These are phyloP conservation scores for Plectranthus barbatus DNA, from an alignment of 257 asterid genomes.

Conservation along the genomic window DNA sequence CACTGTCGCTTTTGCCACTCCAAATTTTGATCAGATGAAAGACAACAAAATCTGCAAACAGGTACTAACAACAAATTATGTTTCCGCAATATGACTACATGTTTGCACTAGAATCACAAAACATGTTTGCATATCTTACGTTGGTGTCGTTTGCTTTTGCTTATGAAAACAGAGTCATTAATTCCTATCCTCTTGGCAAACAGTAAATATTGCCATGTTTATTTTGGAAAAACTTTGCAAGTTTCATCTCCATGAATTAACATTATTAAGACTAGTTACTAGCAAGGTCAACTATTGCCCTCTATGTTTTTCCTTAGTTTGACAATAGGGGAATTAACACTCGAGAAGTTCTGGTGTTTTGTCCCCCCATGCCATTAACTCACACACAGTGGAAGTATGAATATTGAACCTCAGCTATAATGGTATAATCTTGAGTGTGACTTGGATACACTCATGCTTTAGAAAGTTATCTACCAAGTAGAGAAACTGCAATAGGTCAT, in stretches of 20 bases:
- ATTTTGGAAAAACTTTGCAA: not conserved
- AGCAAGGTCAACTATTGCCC: not conserved
- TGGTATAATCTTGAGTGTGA: not conserved
- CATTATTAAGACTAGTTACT: not conserved
- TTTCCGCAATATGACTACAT: not conserved
- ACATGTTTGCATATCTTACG: not conserved
- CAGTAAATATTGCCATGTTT: not conserved
- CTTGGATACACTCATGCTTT: not conserved
- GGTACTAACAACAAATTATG: conserved; percentile 34
- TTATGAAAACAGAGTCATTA: not conserved
- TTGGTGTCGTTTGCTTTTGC: not conserved
- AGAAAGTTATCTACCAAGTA: not conserved
- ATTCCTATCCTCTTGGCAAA: not conserved
- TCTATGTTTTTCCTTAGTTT: not conserved
- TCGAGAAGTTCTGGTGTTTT: not conserved
- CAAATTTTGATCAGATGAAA: conserved; percentile 77
- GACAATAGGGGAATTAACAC: not conserved
- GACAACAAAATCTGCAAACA: conserved; percentile 85
- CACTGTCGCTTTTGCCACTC: conserved; percentile 78
- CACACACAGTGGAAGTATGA: not conserved
- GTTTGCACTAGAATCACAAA: not conserved
- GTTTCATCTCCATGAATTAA: not conserved
- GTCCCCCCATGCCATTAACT: not conserved
- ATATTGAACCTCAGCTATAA: not conserved
- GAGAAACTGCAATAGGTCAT: not conserved